phyloP scores from a whole-genome alignment of 1,284 basidiomycete species.

The Papiliotrema laurentii region DNA sequence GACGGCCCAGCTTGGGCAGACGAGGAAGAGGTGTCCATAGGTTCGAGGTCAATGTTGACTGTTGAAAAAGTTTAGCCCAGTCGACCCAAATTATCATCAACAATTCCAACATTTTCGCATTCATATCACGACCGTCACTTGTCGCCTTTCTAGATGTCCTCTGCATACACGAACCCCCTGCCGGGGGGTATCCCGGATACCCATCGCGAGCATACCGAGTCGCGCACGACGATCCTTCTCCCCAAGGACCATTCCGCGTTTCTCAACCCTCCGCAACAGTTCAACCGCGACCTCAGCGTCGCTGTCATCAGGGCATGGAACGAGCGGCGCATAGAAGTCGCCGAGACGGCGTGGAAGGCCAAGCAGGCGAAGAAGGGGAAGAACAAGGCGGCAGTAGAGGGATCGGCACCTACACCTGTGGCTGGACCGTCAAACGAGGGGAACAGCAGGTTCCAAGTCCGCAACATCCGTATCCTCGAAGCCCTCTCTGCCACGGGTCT shows the following conservation, averaged over 20 bases:
- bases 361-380: constrained; percentile 12
- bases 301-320: constrained; percentile 79
- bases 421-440: constrained; percentile 6
- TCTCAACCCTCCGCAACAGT: constrained; percentile 96
- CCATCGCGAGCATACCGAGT: constrained; percentile 76
- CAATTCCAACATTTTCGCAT: too few species aligned
- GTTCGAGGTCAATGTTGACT: background rate
- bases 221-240: constrained; percentile 74
- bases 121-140: too few species aligned
- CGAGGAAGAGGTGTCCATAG: background rate
- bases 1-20: constrained; percentile 1
- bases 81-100: too few species aligned
- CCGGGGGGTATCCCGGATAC: constrained; percentile 60
- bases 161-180: constrained; percentile 33
- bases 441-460: constrained; percentile 52
- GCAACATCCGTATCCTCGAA: constrained; percentile 81
- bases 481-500: constrained; percentile 93
- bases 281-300: constrained; percentile 91
- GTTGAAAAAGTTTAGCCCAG: background rate
- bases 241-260: constrained; percentile 76
- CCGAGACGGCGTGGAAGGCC: constrained; percentile 16
- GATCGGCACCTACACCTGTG: background rate
- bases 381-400: background rate
- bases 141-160: background rate
- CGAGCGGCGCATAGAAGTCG: constrained; percentile 57